phyloP scores from a whole-genome alignment of 2,329 filamentous ascomycete species.

The Phialemonium atrogriseum region DNA sequence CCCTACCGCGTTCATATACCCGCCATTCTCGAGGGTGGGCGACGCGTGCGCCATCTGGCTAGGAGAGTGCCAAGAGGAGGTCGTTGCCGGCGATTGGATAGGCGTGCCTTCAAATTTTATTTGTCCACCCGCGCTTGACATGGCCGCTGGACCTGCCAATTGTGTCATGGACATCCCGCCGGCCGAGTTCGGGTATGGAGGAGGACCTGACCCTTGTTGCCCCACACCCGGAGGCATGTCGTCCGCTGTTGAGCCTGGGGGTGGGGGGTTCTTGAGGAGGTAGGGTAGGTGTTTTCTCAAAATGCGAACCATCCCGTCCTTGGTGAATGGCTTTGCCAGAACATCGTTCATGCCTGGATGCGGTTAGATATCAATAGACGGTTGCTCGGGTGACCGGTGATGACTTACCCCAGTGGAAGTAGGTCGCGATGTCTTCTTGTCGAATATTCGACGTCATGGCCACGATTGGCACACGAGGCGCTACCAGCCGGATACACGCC shows the following conservation, averaged over 20 bases:
- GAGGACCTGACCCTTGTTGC: conserved; percentile 9
- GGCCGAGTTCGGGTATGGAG: conserved; percentile 3
- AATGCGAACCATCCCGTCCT: conserved; percentile 74
- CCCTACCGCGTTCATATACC: conserved; percentile 34
- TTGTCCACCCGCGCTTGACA: conserved; percentile 20
- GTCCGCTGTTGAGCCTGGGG: conserved; percentile 21
- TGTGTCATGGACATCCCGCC: conserved; percentile 9
- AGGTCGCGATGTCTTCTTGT: conserved; percentile 92
- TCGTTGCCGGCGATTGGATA: conserved; percentile 44
- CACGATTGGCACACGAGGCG: conserved; percentile 77
- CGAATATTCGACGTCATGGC: conserved; percentile 99
- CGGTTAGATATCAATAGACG: conserved; percentile 20
- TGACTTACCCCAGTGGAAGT: conserved; percentile 84
- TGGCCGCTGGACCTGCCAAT: conserved; percentile 24
- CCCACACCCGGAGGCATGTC: conserved; percentile 25
- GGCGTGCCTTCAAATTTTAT: conserved; percentile 48
- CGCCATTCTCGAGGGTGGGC: conserved; percentile 36
- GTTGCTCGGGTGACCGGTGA: conserved; percentile 6
- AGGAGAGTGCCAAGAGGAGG: conserved; percentile 42
- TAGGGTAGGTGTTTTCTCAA: conserved; percentile 84
- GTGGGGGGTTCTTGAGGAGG: conserved; percentile 60
- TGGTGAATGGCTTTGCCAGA: conserved; percentile 91
- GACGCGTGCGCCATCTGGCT: conserved; percentile 42
- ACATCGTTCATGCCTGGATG: conserved; percentile 89
- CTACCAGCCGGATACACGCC: conserved; percentile 83